Evolutionary conservation across 2,329 filamentous ascomycete species (phyloP).

Genomic region (Ophidiomyces ophidiicola): DNA sequence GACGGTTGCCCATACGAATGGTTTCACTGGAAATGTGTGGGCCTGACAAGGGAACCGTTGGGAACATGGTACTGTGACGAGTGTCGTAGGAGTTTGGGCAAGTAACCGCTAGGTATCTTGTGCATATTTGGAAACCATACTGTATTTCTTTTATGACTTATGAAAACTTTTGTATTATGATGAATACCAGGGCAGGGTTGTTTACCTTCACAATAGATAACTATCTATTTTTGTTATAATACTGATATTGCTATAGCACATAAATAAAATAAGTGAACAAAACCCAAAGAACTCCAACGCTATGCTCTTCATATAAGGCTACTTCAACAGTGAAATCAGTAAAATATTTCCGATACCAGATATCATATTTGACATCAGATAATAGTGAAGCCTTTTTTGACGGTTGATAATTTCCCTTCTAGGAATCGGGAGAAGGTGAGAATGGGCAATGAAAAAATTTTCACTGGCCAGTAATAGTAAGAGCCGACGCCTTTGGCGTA

Average conservation of each 20-base stretch:
- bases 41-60: slow-evolving; percentile 47
- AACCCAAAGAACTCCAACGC: slow-evolving; percentile 13
- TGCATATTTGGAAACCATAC: too few relatives aligned
- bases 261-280: not conserved
- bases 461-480: too few relatives aligned
- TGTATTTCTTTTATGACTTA: too few relatives aligned
- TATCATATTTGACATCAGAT: too few relatives aligned
- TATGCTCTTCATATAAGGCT: slow-evolving; percentile 13
- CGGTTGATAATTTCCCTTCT: too few relatives aligned
- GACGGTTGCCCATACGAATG: slow-evolving; percentile 52
- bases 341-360: slow-evolving; percentile 7
- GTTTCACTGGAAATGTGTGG: slow-evolving; percentile 56
- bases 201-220: too few relatives aligned
- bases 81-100: slow-evolving; percentile 34
- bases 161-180: not conserved
- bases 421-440: too few relatives aligned
- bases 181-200: too few relatives aligned
- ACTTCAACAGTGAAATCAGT: not conserved
- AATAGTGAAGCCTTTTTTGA: too few relatives aligned
- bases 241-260: not conserved
- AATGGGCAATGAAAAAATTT: too few relatives aligned
- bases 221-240: not conserved
- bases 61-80: slow-evolving; percentile 47
- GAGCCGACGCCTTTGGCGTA: not conserved
- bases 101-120: too few relatives aligned